phyloP scores from a whole-genome alignment of 495 filamentous ascomycete species.

The Penicillium robsamsonii region DNA sequence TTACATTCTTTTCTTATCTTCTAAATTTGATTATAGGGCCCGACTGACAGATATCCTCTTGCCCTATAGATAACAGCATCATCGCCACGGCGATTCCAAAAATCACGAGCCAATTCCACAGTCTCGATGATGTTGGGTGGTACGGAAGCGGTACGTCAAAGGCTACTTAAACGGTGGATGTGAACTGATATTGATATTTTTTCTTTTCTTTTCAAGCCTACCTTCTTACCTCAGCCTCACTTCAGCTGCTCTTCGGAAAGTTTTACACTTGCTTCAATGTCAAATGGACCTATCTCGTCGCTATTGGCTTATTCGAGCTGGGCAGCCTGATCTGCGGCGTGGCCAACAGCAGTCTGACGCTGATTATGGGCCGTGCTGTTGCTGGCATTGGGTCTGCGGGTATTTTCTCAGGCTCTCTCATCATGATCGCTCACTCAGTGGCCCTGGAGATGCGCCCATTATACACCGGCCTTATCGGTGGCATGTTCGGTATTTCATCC shows the following conservation, averaged over 20 bases:
- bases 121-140: constrained; percentile 45
- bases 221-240: constrained; percentile 54
- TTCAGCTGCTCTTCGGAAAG: constrained; percentile 51
- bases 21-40: neutral
- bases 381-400: constrained; percentile 68
- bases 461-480: constrained; percentile 65
- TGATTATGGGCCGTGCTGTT: constrained; percentile 75
- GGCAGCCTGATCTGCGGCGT: constrained; percentile 70
- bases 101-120: constrained; percentile 45
- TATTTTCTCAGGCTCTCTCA: constrained; percentile 69
- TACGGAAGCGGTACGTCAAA: constrained; percentile 32
- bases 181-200: constrained; percentile 9
- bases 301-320: constrained; percentile 68
- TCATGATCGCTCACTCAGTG: constrained; percentile 62
- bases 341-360: constrained; percentile 61
- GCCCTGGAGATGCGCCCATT: constrained; percentile 63
- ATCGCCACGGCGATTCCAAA: constrained; percentile 44
- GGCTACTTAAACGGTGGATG: constrained; percentile 20
- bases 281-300: constrained; percentile 61
- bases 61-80: constrained; percentile 50
- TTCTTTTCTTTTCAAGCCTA: constrained; percentile 32
- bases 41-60: neutral
- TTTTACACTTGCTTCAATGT: constrained; percentile 55
- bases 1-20: neutral
- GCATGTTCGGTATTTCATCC: constrained; percentile 68